These are phyloP conservation scores for Aspergillaceae sp. DNA, from an alignment of 2,329 filamentous ascomycete species.

Conservation along the genomic window DNA sequence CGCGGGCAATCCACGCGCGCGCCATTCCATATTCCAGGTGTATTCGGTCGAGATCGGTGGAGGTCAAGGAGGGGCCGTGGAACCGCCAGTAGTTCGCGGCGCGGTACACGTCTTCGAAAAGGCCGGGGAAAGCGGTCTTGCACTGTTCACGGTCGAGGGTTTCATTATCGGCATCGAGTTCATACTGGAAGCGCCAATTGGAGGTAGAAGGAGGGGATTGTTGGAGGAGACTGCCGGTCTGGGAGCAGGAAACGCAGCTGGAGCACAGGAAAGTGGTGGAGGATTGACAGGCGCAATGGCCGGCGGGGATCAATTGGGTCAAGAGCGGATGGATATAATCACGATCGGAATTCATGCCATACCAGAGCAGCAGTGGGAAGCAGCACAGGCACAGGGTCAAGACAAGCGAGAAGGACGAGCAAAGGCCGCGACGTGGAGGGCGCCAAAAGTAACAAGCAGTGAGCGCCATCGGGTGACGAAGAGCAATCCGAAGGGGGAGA, in stretches of 20 bases:
- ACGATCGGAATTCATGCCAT: conserved; percentile 29
- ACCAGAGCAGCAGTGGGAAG: conserved; percentile 20
- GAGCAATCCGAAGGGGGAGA: conserved; percentile 1
- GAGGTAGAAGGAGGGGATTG: conserved; percentile 4
- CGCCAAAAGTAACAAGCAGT: conserved; percentile 13
- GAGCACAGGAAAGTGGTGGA: conserved; percentile 32
- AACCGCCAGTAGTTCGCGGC: conserved; percentile 21
- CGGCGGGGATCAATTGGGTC: conserved; percentile 32
- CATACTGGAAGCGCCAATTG: conserved; percentile 24
- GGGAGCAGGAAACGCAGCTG: conserved; percentile 24
- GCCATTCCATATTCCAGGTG: conserved; percentile 25
- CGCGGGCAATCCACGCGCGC: conserved; percentile 24
- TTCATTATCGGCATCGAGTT: conserved; percentile 25
- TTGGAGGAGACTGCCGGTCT: conserved; percentile 6
- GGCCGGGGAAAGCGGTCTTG: conserved; percentile 24
- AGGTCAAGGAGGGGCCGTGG: conserved; percentile 14
- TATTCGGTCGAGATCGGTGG: conserved; percentile 22
- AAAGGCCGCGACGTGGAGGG: conserved; percentile 10
- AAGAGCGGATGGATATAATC: conserved; percentile 29
- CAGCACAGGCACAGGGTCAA: conserved; percentile 11
- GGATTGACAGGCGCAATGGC: conserved; percentile 31
- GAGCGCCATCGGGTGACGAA: conserved; percentile 12
- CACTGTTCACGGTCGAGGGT: conserved; percentile 22
- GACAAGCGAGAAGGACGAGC: conserved; percentile 15
- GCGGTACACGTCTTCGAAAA: conserved; percentile 29